These are phyloP conservation scores for Eremothecium gossypii DNA, from an alignment of 1,139 yeast species.

Conservation along the genomic window DNA sequence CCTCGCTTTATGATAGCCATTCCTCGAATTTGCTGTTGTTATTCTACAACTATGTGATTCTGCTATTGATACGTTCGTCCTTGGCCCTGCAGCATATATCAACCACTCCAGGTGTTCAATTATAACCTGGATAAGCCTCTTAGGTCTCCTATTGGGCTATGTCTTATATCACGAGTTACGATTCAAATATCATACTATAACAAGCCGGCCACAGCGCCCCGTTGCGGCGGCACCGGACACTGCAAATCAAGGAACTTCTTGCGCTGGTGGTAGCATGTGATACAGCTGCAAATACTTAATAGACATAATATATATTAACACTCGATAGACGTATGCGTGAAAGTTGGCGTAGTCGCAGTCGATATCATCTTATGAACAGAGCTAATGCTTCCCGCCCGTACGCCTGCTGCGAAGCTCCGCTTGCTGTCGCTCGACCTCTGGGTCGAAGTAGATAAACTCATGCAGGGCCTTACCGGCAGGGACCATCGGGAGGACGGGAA, in stretches of 20 bases:
- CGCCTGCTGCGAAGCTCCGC: constrained; percentile 38
- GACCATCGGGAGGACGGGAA: constrained; percentile 97
- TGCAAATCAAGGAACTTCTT: too few relatives aligned
- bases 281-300: too few relatives aligned
- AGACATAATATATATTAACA: too few relatives aligned
- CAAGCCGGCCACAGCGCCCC: too few relatives aligned
- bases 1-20: constrained; percentile 78
- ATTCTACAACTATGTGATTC: too few relatives aligned
- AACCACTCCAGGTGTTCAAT: not conserved
- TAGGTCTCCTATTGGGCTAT: not conserved
- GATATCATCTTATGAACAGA: not conserved
- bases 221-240: too few relatives aligned
- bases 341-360: too few relatives aligned
- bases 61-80: too few relatives aligned
- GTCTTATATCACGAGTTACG: not conserved
- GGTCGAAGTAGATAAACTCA: constrained; percentile 81
- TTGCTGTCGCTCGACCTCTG: constrained; percentile 68
- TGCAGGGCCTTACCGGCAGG: constrained; percentile 93
- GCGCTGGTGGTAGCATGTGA: too few relatives aligned
- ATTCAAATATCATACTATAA: not conserved
- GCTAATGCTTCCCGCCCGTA: constrained; percentile 33
- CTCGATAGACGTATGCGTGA: too few relatives aligned
- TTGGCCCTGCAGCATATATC: not conserved
- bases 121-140: not conserved
- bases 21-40: too few relatives aligned